A percentile compares a stretch with the other conserved stretches of the same genome.
Conservation (phyloP, 331 rosid species). For the Quercus lobata region DNA sequence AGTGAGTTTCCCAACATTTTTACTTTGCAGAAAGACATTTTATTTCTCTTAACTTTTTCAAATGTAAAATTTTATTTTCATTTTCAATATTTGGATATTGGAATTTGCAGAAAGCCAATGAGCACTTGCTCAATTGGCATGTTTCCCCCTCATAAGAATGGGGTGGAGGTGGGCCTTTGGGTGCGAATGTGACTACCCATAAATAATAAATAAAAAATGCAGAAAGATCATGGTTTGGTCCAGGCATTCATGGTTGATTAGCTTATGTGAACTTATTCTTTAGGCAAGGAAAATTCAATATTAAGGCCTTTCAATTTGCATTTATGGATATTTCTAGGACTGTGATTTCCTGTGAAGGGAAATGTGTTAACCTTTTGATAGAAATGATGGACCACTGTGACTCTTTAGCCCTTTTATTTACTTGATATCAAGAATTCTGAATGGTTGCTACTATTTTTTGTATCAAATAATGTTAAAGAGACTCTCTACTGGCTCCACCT, state of each 20-base stretch:
- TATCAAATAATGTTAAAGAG: neutral
- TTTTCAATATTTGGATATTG: neutral
- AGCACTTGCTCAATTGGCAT: neutral
- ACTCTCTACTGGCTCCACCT: neutral
- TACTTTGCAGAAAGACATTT: neutral
- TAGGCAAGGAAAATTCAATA: neutral
- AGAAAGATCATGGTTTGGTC: neutral
- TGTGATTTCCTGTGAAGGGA: neutral
- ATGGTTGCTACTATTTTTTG: neutral
- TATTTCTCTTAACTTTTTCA: neutral
- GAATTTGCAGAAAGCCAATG: neutral
- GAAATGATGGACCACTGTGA: neutral
- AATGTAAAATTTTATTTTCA: neutral
- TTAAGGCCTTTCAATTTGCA: neutral
- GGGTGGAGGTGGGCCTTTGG: neutral
- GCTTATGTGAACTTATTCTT: neutral
- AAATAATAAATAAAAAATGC: neutral
- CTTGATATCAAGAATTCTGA: neutral
- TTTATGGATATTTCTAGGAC: neutral
- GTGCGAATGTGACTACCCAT: neutral
- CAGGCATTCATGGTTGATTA: neutral
- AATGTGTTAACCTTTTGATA: neutral
- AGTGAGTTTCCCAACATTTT: constrained; percentile 37
- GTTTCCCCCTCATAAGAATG: neutral
- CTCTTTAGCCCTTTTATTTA: neutral